Evolutionary conservation across 768 basidiomycete genomes (phyloP), one percentile per base, ranked within the genome.

Genomic region (Amanita exitialis): DNA sequence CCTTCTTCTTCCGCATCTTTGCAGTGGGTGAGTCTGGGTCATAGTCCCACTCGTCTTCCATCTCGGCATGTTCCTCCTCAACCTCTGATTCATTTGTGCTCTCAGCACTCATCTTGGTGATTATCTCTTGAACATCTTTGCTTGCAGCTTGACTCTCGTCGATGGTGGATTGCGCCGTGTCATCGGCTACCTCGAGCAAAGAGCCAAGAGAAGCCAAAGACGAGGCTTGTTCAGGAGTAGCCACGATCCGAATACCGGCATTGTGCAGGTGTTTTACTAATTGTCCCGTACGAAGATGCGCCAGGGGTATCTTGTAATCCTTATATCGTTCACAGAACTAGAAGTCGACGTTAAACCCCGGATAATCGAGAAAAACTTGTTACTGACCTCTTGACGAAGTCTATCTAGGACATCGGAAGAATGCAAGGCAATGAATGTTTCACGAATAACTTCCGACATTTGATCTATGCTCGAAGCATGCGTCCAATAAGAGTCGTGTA

Each of bases 401-500:
- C 77, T 79, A 18, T 67, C 68, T 4, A 98, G 77, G 6, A 98
- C 80, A 62, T 94, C 84, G 6, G 88, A 86, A 15, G 86, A 86
- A 66, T 99, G 95, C 13, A 98, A 75, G 0, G 86, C 81, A 52
- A 98, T 87, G 65, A 99, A 99, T 0, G 90, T 91, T 39, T 94
- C 87, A 25, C 95, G 86, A 59, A 98, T 95, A 58, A 88, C 75
- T 43, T 72, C 74, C 0, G 90, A 88, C 92, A 98, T 95, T 47
- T 80, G 69, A 66, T 96, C 90, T 49, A 97, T 85, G 56, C 76
- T 78, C 41, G 70, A 78, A 0, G 96, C 86, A 62, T 99, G 96
- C 3, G 95, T 97, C 96, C 96, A 99, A 68, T 97, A 99, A 0
- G 96, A 98, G 62, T 99, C 96, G 62, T 99, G 96, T 9, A 99